These are phyloP conservation scores for Neopestalotiopsis sp. DNA, from an alignment of 2,329 filamentous ascomycete genomes.

Conservation along the genomic window DNA sequence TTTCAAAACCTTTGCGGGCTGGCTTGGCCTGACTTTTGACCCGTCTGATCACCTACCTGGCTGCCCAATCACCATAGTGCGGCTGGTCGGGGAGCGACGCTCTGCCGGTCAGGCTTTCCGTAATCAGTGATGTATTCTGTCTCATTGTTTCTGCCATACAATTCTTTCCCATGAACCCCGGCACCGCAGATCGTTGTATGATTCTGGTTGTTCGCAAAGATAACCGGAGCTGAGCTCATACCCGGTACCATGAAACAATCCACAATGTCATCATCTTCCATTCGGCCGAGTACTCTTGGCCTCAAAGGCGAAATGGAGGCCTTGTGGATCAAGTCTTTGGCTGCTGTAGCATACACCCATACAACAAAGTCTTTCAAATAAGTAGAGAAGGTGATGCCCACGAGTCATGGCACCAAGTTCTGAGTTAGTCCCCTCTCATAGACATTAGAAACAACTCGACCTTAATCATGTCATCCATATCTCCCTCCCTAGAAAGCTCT, in stretches of 20 bases:
- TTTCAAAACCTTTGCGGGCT: no score
- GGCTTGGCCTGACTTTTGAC: no score
- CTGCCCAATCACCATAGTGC: no score
- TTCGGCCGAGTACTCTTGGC: background rate
- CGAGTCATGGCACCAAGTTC: background rate
- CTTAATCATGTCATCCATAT: no score
- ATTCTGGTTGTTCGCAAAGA: background rate
- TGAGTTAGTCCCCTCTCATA: no score
- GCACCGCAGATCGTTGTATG: background rate
- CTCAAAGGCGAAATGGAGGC: background rate
- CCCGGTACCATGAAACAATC: background rate
- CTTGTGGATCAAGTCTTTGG: background rate
- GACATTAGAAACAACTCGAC: no score
- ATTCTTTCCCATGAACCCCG: background rate
- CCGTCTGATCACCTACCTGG: no score
- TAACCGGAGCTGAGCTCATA: background rate
- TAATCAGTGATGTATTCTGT: no score
- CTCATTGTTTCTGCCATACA: background rate
- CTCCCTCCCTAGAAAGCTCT: no score
- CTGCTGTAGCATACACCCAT: background rate
- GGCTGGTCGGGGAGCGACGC: no score
- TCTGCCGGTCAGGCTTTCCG: no score
- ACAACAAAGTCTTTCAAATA: background rate
- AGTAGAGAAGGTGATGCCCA: background rate
- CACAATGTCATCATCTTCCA: conserved; percentile 3